Evolutionary conservation across 768 basidiomycete genomes (phyloP), one percentile per base, ranked within the genome.

Genomic region (Suillus weaverae): DNA sequence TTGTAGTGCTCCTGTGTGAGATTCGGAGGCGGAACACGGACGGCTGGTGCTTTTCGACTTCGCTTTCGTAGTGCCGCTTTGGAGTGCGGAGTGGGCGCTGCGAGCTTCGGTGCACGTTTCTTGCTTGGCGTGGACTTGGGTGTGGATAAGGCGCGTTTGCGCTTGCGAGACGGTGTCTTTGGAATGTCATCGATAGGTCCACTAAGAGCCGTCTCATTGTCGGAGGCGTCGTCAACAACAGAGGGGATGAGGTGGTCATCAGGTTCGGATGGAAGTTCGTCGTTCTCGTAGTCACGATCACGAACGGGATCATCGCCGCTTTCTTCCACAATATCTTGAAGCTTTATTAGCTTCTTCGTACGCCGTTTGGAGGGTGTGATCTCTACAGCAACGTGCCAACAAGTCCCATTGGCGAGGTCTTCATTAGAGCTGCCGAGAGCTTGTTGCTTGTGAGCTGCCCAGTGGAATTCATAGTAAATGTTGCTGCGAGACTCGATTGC

Each of bases 71-170:
- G 78, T 10, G 86, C 86, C 16, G 85, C 88, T 72, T 91, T 91
- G 39, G 91, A 91, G 71, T 89, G 89, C 6, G 91, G 90, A 0
- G 91, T 92, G 10, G 89, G 88, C 33, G 86, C 85, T 4, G 82
- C 89, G 26, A 85, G 67, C 20, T 81, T 82, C 48, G 73, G 60
- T 67, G 71, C 68, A 74, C 70, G 73, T 66, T 70, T 68, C 73
- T 78, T 80, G 63, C 73, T 76, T 46, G 77, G 76, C 35, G 79
- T 72, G 22, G 70, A 69, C 63, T 78, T 76, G 22, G 70, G 70
- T 22, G 76, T 74, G 53, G 66, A 56, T 54, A 55, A 18, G 26
- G 66, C 69, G 20, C 80, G 79, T 73, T 83, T 85, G 33, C 87
- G 84, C 70, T 85, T 85, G 38, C 81, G 78, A 26, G 79, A 81